phyloP scores from a whole-genome alignment of 306 rosid genomes.

The Betula pendula region DNA sequence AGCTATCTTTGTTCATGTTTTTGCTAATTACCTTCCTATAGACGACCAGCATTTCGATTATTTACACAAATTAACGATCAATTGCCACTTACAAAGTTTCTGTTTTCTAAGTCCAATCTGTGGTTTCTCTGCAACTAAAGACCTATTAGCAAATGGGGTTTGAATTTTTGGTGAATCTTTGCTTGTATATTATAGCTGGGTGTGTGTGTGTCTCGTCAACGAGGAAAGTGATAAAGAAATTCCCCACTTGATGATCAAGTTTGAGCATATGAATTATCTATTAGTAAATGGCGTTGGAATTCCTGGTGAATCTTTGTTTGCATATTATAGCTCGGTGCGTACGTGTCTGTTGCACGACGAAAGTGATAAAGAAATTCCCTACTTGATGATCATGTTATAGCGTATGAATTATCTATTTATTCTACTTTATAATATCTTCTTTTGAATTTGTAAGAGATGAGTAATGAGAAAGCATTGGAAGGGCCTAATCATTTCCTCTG shows the following conservation, averaged over 20 bases:
- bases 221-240: background rate
- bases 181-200: background rate
- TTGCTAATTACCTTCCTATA: too few species aligned
- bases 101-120: too few species aligned
- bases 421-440: background rate
- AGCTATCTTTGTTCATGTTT: too few species aligned
- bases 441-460: slow-evolving; percentile 4
- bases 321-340: background rate
- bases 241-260: background rate
- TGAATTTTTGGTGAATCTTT: background rate
- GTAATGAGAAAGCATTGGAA: too few species aligned
- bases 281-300: background rate
- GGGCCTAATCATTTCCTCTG: too few species aligned
- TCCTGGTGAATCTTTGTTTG: background rate
- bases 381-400: background rate
- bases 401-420: too few species aligned
- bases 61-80: too few species aligned
- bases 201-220: background rate
- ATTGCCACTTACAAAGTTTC: too few species aligned
- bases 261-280: background rate
- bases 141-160: background rate
- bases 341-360: background rate
- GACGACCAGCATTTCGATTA: too few species aligned
- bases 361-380: background rate
- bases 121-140: too few species aligned